Base-by-base conservation (phyloP, 371 early-diverging fungal genomes). In the Gilbertella persicaria region DNA sequence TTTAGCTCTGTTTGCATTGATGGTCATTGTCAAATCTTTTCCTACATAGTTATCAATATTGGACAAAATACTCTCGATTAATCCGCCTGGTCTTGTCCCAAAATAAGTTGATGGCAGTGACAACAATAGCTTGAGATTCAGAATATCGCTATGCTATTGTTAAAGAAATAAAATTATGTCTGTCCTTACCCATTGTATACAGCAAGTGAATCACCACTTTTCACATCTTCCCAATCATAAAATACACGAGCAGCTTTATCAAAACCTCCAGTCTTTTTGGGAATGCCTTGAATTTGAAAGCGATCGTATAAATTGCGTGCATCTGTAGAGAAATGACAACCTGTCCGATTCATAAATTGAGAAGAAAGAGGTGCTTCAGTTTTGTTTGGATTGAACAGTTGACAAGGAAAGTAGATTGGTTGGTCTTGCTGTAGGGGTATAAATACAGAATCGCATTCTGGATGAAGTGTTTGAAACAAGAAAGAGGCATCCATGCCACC, bases 171-270 rank as follows among this genome's bases (percentile, higher is more conserved):
- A 26, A 14, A 52, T 25, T 38, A 29, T 46, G 25, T 40, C 28
- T 38, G n/a, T 14, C 80, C 76, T 21, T 79, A 82, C 58, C 90
- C 88, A 56, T 91, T 92, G 67, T 84, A 91, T 16, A 91, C 87
- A 28, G 80, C 79, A 24, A 77, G 61, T 37, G 73, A 66, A 25
- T 58, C 66, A 1, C 60, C 61, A 12, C 50, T 35, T 10, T 67
- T 64, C 51, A 89, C 59, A 52, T 89, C 87, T 7, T 79, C 64
- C 89, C 89, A 92, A 35, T 73, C 73, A 58, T 87, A 92, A 57
- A 84, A 88, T 3, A 83, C 71, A n/a, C 84, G 75, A 41, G 84
- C 73, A 43, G 73, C 58, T 54, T 72, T 77, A 49, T 62, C 66
- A 17, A 62, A 55, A 5, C 61, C 64, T 53, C 65, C 47, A 21